Conservation (phyloP, 1,284 basidiomycete species). For the Ceratobasidium sp. region DNA sequence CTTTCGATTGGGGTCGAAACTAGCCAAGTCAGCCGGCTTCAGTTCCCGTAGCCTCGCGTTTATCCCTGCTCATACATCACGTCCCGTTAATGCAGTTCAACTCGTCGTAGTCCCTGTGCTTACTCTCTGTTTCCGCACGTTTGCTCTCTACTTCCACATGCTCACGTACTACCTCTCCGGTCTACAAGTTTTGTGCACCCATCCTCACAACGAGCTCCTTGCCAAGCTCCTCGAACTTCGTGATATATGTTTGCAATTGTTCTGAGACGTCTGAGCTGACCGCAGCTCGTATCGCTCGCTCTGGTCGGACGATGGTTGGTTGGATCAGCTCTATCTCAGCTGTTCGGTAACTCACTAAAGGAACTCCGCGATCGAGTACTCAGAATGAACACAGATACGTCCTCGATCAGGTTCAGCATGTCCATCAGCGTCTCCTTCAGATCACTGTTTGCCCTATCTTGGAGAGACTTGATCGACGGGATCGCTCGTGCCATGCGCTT, state of each 20-base stretch:
- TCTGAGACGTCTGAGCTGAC: too few species aligned
- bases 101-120: too few species aligned
- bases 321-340: too few species aligned
- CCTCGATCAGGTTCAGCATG: conserved; percentile 6
- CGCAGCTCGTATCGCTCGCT: too few species aligned
- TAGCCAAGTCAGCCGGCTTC: not conserved
- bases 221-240: too few species aligned
- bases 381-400: conserved; percentile 9
- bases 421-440: not conserved
- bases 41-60: not conserved
- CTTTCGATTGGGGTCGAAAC: not conserved
- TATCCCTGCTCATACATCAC: too few species aligned
- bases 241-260: too few species aligned
- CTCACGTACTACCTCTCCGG: too few species aligned
- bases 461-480: conserved; percentile 12
- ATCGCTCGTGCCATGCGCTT: not conserved
- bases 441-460: not conserved
- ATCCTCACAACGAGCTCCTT: too few species aligned
- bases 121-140: not conserved
- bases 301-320: too few species aligned
- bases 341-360: not conserved
- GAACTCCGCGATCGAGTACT: not conserved
- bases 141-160: not conserved
- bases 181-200: too few species aligned
- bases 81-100: too few species aligned